phyloP scores from a whole-genome alignment of 1,139 yeast genomes.

The Lodderomyces theae region DNA sequence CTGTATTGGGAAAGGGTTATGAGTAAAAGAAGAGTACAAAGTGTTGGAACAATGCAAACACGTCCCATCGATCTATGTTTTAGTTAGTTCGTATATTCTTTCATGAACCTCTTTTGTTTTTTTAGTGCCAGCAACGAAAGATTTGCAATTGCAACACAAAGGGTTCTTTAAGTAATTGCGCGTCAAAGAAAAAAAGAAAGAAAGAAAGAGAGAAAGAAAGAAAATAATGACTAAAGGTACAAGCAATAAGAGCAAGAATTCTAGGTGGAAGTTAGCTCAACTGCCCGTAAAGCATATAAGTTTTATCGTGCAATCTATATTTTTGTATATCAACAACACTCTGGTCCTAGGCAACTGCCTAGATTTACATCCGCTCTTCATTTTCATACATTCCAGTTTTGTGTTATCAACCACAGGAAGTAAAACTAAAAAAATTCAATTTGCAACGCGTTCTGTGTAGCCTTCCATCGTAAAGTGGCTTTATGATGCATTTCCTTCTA shows the following conservation, averaged over 20 bases:
- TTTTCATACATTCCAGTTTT: too few relatives aligned
- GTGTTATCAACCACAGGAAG: neutral
- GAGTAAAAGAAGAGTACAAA: neutral
- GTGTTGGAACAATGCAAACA: neutral
- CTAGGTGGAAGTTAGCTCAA: too few relatives aligned
- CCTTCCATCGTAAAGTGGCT: too few relatives aligned
- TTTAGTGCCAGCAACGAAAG: neutral
- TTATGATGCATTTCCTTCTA: neutral
- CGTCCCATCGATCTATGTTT: neutral
- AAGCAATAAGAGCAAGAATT: too few relatives aligned
- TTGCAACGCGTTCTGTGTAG: neutral
- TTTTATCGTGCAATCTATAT: too few relatives aligned
- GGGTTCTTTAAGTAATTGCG: neutral
- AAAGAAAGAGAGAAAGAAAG: neutral
- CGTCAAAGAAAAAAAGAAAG: neutral
- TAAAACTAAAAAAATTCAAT: neutral
- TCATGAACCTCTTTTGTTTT: neutral
- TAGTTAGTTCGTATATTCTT: neutral
- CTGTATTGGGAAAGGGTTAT: constrained; percentile 1
- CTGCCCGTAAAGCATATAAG: too few relatives aligned
- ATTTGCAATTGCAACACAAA: neutral
- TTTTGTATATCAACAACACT: too few relatives aligned
- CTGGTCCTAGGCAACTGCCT: too few relatives aligned
- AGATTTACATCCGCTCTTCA: too few relatives aligned
- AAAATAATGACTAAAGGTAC: too few relatives aligned